Evolutionary conservation across 176 grass and related monocot genomes (phyloP), one percentile per base, ranked within the genome.

Genomic region (Ananas comosus): DNA sequence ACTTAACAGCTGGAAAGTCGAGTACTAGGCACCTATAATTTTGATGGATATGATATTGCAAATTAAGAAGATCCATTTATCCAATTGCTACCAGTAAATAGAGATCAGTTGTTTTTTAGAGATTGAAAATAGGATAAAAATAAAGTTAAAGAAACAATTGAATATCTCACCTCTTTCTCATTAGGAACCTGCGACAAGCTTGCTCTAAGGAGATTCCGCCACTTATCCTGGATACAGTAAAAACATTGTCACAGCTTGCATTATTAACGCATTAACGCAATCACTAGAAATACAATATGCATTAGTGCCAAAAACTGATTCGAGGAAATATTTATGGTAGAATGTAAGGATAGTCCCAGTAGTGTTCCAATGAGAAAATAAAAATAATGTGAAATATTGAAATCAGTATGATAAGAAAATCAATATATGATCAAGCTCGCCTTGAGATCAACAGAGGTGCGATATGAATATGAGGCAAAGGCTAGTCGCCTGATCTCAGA

Each of bases 371-470:
- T 7, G 33, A 42, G 33, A 42, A 42, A 42, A 42, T 42, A 5
- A 6, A 42, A 42, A 7, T 42, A 42, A 42, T 42, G 33, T 42
- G 33, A 42, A 42, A 42, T 42, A 42, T 42, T 42, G 6, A 42
- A 42, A 42, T 42, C 33, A 42, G 33, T 42, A 7, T 42, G 33
- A 64, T 53, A 48, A 72, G 7, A 67, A 79, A 18, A 16, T 64
- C 11, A 12, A 12, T 50, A 72, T 52, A 22, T 50, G 70, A 76
- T 77, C 57, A 10, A 73, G 51, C 17, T 58, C 23, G 91, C 95
- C 90, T 99, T 99, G 48, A 99, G 95, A 90, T 99, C 95, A 54
- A 99, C 95, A 22, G 95, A 94, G 54, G 95, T 99, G 23, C 95
- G 89, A 76, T 99, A 99, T 3, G 95, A 99, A 76, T 91, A 91